Base-by-base conservation (phyloP, 2,329 filamentous ascomycete genomes). In the Phyllosticta citrichinensis region DNA sequence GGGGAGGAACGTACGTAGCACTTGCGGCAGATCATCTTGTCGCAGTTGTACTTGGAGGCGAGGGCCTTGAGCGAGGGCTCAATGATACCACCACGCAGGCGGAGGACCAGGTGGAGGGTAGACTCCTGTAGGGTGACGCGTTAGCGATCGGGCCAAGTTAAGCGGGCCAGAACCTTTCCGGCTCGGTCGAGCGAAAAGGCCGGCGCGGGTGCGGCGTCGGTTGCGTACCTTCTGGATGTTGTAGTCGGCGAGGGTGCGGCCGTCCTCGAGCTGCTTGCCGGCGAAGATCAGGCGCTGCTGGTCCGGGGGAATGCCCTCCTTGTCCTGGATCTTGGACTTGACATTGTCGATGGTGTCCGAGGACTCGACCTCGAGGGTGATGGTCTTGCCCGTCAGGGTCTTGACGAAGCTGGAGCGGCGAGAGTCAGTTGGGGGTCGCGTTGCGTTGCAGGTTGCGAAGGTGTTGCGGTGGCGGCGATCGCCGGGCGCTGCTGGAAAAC, bases 11-110 rank as follows among this genome's bases (percentile, higher is more conserved):
- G 73, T 87, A 94, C 91, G 82, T 97, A 97, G 89, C 94, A 99
- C 89, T 99, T 97, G 85, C 94, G 93, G 91, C 94, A 97, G 82
- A 97, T 96, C 88, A 93, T 93, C 88, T 97, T 97, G 71, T 97
- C 94, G 89, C 93, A 97, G 88, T 99, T 97, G 87, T 95, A 97
- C 86, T 97, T 97, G 84, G 88, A 92, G 76, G 93, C 93, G 68
- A 97, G 87, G 71, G 91, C 93, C 88, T 97, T 97, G 74, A 97
- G 87, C 74, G 92, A 97, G 73, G 94, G 94, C 86, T 97, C 93
- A 75, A 96, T 66, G 84, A 97, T 93, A 85, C 93, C 93, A 85
- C 93, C 93, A 85, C 93, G 92, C 73, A 97, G 92, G 83, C 93
- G 92, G 80, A 97, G 92, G 77, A 97, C 93, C 76, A 97, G 81